A percentile compares a stretch with the other conserved stretches of the same genome.
phyloP scores from a whole-genome alignment of 2,329 filamentous ascomycete genomes.

The Cercospora sp. region DNA sequence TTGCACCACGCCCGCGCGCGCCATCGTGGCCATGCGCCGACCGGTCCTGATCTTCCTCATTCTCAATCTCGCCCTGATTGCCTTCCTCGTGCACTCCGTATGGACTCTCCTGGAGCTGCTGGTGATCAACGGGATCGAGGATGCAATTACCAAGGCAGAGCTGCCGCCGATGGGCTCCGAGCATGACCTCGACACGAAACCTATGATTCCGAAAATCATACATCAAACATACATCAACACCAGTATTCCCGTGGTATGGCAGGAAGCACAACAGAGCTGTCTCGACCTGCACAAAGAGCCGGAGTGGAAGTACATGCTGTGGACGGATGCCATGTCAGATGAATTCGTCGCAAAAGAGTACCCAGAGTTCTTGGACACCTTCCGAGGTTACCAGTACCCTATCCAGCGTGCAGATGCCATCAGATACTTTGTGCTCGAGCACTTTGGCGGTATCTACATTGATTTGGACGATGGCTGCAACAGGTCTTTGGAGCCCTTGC shows the following conservation, averaged over 20 bases:
- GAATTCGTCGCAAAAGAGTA: constrained; percentile 73
- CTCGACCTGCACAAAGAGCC: constrained; percentile 58
- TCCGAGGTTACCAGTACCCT: constrained; percentile 70
- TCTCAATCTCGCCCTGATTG: constrained; percentile 63
- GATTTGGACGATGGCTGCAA: constrained; percentile 74
- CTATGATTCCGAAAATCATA: constrained; percentile 73
- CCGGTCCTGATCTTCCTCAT: constrained; percentile 64
- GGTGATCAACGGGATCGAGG: constrained; percentile 64
- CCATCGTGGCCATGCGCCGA: constrained; percentile 55
- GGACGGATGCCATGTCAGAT: constrained; percentile 69
- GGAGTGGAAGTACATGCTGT: constrained; percentile 77
- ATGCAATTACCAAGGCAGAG: constrained; percentile 66
- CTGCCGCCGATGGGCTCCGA: constrained; percentile 65
- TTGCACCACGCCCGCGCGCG: not conserved
- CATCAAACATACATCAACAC: constrained; percentile 76
- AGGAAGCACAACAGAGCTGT: constrained; percentile 65
- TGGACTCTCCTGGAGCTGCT: constrained; percentile 71
- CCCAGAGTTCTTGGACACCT: constrained; percentile 69
- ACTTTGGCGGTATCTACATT: constrained; percentile 79
- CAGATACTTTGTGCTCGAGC: constrained; percentile 74
- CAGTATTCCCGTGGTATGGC: constrained; percentile 67
- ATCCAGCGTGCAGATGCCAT: constrained; percentile 76
- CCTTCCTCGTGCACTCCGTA: constrained; percentile 65
- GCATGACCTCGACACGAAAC: constrained; percentile 41
- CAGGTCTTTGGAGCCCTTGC: constrained; percentile 61